Evolutionary conservation across 345 rosid species (phyloP), one percentile per base, ranked within the genome.

Genomic region (Eucalyptus dawsonii): DNA sequence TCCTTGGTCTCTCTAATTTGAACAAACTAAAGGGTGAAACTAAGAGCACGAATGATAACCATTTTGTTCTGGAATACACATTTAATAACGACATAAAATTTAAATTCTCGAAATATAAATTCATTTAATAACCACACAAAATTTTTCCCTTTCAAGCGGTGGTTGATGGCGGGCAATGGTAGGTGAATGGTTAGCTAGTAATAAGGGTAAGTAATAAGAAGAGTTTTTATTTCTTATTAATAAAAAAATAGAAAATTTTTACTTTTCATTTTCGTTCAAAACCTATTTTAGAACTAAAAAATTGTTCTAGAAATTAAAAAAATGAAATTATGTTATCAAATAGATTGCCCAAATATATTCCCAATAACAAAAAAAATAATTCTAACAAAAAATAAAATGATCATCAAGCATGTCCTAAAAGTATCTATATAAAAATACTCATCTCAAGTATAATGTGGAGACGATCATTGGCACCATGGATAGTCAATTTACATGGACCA

Each of bases 141-240:
- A 53, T 53, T 19, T 53, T 2, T 53, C 24, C 58, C 58, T 53
- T 1, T 8, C 0, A 1, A 8, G 4, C 10, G 0, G 10, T 53
- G 19, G 24, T 3, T 0, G 0, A 3, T 53, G 56, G 56, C 0
- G 0, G 0, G 58, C 1, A 0, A 53, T 53, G 56, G 56, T 19
- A 19, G 56, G 24, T 0, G 0, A 0, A 2, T 53, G 58, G 11
- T 53, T 1, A 53, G 2, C 11, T 19, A 8, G 58, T 53, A 53
- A 8, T 0, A 19, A 53, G 9, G 24, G 24, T 3, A 4, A 8
- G 5, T 53, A 53, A 19, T 8, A 0, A 53, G 0, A 53, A 53
- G 1, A 53, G 2, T 19, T 53, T 17, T 53, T 17, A 17, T 7
- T 53, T 19, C 5, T 53, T 3, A 53, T 53, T 53, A n/a, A n/a